These are phyloP conservation scores for Geotrichum australiense DNA, from an alignment of 1,139 yeast genomes.

Conservation along the genomic window DNA sequence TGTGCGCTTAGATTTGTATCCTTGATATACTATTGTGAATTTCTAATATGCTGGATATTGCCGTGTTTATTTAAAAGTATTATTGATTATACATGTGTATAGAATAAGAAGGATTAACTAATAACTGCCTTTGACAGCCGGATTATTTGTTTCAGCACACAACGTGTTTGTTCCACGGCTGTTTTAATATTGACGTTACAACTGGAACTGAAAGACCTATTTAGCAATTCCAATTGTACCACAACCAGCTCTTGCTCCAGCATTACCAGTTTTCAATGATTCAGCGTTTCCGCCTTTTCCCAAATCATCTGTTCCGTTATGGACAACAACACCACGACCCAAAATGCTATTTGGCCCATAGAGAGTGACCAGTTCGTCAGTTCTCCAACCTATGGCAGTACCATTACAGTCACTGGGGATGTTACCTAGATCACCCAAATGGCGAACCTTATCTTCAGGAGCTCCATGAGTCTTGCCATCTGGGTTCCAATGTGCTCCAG, in stretches of 20 bases:
- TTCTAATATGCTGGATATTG: no score
- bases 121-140: no score
- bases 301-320: conserved; percentile 89
- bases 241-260: conserved; percentile 98
- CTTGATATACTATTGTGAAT: no score
- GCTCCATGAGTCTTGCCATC: conserved; percentile 86
- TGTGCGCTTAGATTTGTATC: no score
- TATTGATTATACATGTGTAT: no score
- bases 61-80: no score
- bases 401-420: conserved; percentile 78
- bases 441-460: conserved; percentile 82
- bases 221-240: conserved; percentile 77
- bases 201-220: conserved; percentile 42
- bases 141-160: no score
- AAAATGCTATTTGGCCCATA: conserved; percentile 77
- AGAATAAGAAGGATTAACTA: no score
- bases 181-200: no score
- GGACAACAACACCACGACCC: conserved; percentile 95
- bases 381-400: conserved; percentile 79
- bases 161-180: no score
- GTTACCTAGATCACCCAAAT: conserved; percentile 97
- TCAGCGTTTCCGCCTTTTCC: conserved; percentile 95
- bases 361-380: conserved; percentile 69
- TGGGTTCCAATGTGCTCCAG: conserved; percentile 98
- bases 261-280: conserved; percentile 94